Conservation (phyloP, 208 protist species). For the Blastocrithidia nonstop region DNA sequence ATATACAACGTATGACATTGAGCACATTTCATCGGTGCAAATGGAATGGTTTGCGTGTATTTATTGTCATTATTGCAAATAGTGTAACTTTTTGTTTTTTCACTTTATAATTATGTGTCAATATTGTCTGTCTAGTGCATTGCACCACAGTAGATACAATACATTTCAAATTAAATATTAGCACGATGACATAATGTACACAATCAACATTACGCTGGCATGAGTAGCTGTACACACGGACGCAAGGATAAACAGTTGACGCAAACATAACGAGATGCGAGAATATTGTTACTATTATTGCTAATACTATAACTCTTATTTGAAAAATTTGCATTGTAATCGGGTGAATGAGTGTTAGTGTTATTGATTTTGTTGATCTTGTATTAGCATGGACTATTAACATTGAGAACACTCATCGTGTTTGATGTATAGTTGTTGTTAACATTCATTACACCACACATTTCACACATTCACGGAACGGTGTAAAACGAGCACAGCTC, state of each 20-base stretch:
- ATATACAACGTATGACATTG: conserved; percentile 49
- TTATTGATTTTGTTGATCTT: no score
- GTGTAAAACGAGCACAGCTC: conserved; percentile 27
- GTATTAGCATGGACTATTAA: no score
- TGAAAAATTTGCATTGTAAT: no score
- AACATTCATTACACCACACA: conserved; percentile 28
- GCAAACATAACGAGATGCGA: conserved; percentile 82
- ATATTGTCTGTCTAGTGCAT: not conserved
- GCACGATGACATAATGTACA: conserved; percentile 34
- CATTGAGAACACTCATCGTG: no score
- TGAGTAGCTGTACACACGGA: conserved; percentile 24
- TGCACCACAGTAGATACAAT: conserved; percentile 59
- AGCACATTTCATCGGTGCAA: conserved; percentile 39
- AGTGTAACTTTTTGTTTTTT: not conserved
- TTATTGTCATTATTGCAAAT: not conserved
- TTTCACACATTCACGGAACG: conserved; percentile 34
- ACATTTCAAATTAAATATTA: conserved; percentile 65
- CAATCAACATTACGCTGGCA: conserved; percentile 45
- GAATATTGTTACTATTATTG: no score
- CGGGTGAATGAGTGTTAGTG: no score
- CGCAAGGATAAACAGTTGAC: conserved; percentile 44
- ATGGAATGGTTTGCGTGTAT: conserved; percentile 22
- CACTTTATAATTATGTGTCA: not conserved
- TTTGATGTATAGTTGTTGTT: conserved; percentile 50
- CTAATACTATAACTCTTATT: no score